Evolutionary conservation across 2,329 filamentous ascomycete genomes (phyloP), one percentile per base, ranked within the genome.

Genomic region (Mariannaea elegans): DNA sequence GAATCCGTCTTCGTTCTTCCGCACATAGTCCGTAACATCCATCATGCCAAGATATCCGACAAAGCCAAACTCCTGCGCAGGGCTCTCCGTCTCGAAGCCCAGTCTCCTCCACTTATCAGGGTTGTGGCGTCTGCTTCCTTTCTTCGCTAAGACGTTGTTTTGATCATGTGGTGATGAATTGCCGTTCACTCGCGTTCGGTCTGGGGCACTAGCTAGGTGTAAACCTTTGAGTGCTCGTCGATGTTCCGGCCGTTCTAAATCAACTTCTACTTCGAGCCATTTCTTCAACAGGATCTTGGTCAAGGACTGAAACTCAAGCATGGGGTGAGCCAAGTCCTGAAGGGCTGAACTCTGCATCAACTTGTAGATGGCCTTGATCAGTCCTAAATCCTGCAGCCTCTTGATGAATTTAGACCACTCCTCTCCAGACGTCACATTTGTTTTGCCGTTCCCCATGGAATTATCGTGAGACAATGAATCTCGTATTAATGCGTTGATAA

Each of bases 391-490:
- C 76, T 98, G 95, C 66, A 99, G 78, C 65, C 89, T 85, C 80
- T 97, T 97, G 76, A 99, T 94, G 71, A 98, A 96, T 70, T 92
- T 95, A 47, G 93, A 92, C 94, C 95, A 98, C 70, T 98, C 94
- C 61, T 92, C 88, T 13, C 74, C 71, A 31, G 70, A 67, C 4
- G 63, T 45, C n/a, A 61, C 63, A 27, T 72, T 68, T 6, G 64
- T 65, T 19, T 75, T 72, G 52, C 71, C 68, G 13, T 70, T 65
- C 24, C 65, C 58, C 42, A 68, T 61, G 59, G 89, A 85, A 41
- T 82, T 82, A 51, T 94, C 92, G 70, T 86, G 89, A 24, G 91
- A 90, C 50, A 98, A 88, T 5, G 93, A 91, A 75, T 99, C 95
- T 51, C 95, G 87, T 81, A 98, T 97, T 45, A 99, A 82, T 1